Evolutionary conservation across 2,329 filamentous ascomycete species (phyloP).

Genomic region (Dothideomycetes sp.): DNA sequence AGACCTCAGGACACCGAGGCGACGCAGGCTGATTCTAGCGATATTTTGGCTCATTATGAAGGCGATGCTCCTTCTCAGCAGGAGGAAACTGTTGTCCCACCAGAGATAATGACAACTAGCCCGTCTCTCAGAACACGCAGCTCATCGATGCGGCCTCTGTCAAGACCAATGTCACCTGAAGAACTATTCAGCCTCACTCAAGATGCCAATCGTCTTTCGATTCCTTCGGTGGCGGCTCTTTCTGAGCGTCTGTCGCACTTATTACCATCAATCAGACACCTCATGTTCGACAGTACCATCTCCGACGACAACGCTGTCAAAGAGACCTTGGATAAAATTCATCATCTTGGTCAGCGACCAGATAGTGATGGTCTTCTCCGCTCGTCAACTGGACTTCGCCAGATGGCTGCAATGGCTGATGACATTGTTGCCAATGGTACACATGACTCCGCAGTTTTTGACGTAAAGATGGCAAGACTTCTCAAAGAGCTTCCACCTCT

Average conservation of each 20-base stretch:
- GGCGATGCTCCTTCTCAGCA: neutral
- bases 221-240: constrained; percentile 34
- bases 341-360: constrained; percentile 15
- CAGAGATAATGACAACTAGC: neutral
- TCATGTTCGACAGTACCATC: constrained; percentile 25
- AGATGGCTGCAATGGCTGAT: constrained; percentile 25
- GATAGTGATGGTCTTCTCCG: constrained; percentile 16
- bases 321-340: constrained; percentile 24
- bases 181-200: constrained; percentile 28
- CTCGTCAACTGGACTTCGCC: constrained; percentile 25
- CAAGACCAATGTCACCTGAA: constrained; percentile 27
- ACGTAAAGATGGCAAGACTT: constrained; percentile 12
- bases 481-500: constrained; percentile 26
- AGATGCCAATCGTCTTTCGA: constrained; percentile 34
- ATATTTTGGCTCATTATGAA: neutral
- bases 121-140: neutral
- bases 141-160: neutral
- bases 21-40: neutral
- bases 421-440: constrained; percentile 25
- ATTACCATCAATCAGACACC: constrained; percentile 30
- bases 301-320: constrained; percentile 24
- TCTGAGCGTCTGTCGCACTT: constrained; percentile 35
- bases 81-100: neutral
- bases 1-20: neutral
- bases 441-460: constrained; percentile 19